A percentile compares a stretch with the other conserved stretches of the same genome.
Conservation (phyloP, 805 yeast species). For the Saccharomycopsis oosterbeekiorum region DNA sequence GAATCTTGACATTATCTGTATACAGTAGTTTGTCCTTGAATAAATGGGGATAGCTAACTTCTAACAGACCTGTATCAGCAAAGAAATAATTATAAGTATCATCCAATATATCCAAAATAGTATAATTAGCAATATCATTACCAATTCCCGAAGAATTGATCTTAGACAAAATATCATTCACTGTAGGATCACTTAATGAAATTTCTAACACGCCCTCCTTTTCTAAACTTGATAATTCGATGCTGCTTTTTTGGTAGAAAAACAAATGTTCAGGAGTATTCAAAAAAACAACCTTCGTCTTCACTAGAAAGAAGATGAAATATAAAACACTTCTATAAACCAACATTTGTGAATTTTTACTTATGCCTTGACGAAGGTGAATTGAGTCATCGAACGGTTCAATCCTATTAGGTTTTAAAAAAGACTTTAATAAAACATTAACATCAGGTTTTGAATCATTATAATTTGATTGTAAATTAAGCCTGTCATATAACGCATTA, state of each 20-base stretch:
- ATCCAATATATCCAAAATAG: slow-evolving; percentile 13
- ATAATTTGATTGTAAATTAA: not conserved
- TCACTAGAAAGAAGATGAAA: slow-evolving; percentile 8
- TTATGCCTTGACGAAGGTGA: not conserved
- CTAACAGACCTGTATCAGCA: not conserved
- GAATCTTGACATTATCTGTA: not conserved
- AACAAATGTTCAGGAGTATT: slow-evolving; percentile 14
- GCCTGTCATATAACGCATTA: slow-evolving; percentile 9
- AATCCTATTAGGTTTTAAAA: not conserved
- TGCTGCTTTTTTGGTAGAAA: slow-evolving; percentile 1
- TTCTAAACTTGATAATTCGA: not conserved
- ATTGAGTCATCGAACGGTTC: not conserved
- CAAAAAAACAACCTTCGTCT: slow-evolving; percentile 1
- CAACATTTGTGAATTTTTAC: not conserved
- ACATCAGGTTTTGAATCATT: not conserved
- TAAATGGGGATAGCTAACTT: slow-evolving; percentile 3
- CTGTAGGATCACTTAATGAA: not conserved
- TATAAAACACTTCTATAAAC: not conserved
- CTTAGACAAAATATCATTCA: not conserved
- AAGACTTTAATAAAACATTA: not conserved
- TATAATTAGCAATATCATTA: not conserved
- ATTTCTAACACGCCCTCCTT: not conserved
- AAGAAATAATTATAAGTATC: not conserved
- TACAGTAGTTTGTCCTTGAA: slow-evolving; percentile 5
- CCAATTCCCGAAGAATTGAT: not conserved